Conservation (phyloP, 805 yeast genomes). For the Sungouiozyma intestinalis region DNA sequence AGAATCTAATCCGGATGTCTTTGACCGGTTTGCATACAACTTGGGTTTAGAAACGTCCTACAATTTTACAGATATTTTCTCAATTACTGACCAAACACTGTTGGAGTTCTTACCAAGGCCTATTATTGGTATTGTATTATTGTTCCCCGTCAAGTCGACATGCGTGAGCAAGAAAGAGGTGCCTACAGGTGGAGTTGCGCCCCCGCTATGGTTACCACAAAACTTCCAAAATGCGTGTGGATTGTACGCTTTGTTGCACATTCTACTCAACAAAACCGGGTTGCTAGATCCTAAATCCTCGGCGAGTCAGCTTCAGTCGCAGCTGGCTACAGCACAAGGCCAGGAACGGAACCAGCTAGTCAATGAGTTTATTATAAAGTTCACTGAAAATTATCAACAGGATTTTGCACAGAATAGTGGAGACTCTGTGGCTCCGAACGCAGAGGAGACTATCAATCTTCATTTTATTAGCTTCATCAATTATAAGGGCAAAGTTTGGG, state of each 20-base stretch:
- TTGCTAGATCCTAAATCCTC: constrained; percentile 16
- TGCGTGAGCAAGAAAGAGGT: constrained; percentile 44
- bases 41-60: constrained; percentile 56
- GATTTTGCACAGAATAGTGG: constrained; percentile 33
- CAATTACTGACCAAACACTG: constrained; percentile 76
- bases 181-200: not conserved
- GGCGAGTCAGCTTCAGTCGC: constrained; percentile 11
- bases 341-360: not conserved
- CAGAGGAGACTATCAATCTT: constrained; percentile 43
- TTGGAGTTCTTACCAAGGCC: constrained; percentile 78
- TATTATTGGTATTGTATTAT: constrained; percentile 56
- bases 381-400: constrained; percentile 15
- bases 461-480: constrained; percentile 74
- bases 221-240: constrained; percentile 88
- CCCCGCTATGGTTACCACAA: constrained; percentile 68
- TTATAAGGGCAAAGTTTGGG: constrained; percentile 52
- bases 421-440: constrained; percentile 57
- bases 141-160: constrained; percentile 65
- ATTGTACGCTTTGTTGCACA: constrained; percentile 74
- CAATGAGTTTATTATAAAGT: constrained; percentile 15
- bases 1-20: constrained; percentile 83
- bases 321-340: constrained; percentile 30
- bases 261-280: constrained; percentile 31
- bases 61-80: constrained; percentile 70
- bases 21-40: constrained; percentile 53